Percentiles rank a stretch among this genome's conserved stretches.
Conservation (phyloP, 345 rosid genomes). For the Linum lewisii region DNA sequence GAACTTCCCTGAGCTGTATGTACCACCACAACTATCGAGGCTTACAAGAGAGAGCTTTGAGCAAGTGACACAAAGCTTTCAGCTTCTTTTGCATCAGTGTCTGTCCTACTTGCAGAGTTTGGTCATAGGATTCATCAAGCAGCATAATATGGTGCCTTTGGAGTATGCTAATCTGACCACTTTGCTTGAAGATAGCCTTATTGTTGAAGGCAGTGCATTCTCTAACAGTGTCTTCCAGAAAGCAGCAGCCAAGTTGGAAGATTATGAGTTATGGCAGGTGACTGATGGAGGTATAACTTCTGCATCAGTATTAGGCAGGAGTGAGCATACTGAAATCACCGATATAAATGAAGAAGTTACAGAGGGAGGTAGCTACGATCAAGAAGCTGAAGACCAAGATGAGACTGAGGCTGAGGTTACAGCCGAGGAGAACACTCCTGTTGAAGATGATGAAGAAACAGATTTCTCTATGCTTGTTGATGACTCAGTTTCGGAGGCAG, state of each 20-base stretch:
- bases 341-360: constrained; percentile 8
- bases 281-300: not conserved
- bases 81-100: constrained; percentile 27
- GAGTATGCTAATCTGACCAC: constrained; percentile 48
- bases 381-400: constrained; percentile 1
- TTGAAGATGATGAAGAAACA: constrained; percentile 15
- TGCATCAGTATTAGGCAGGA: not conserved
- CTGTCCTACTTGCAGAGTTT: constrained; percentile 25
- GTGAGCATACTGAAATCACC: constrained; percentile 2
- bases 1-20: constrained; percentile 21
- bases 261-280: constrained; percentile 11
- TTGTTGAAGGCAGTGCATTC: constrained; percentile 16
- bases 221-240: constrained; percentile 9
- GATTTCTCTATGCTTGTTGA: not conserved
- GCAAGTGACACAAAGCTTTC: constrained; percentile 23
- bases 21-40: constrained; percentile 34
- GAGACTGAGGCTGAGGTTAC: constrained; percentile 11
- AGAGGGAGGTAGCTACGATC: not conserved
- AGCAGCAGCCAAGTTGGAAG: constrained; percentile 3
- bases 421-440: constrained; percentile 9
- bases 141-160: constrained; percentile 20
- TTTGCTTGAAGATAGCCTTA: constrained; percentile 23
- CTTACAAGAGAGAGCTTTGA: constrained; percentile 26
- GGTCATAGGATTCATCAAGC: constrained; percentile 21
- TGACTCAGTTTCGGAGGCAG: not conserved